Evolutionary conservation across 306 rosid genomes (phyloP).

Genomic region (Fragaria iinumae): DNA sequence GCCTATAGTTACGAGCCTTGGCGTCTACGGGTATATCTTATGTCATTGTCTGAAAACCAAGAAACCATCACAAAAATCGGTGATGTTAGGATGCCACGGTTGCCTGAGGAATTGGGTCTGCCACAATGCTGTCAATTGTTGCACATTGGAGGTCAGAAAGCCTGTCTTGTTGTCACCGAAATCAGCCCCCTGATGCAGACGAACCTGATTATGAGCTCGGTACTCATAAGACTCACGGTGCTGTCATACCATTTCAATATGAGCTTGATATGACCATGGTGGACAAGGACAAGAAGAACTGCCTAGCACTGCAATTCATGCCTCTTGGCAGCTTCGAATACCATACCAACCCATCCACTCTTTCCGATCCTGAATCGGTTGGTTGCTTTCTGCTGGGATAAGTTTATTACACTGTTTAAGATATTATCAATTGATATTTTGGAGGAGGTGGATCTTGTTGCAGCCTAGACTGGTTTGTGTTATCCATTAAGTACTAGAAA

Average conservation of each 20-base stretch:
- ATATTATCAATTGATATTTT: too few species aligned
- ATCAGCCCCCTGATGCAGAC: background rate
- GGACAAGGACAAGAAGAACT: background rate
- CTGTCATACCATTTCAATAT: background rate
- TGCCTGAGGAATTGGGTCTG: background rate
- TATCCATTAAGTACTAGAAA: too few species aligned
- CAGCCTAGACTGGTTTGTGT: too few species aligned
- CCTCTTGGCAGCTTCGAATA: background rate
- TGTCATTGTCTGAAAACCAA: too few species aligned
- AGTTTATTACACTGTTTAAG: too few species aligned
- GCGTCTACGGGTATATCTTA: too few species aligned
- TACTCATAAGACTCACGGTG: background rate
- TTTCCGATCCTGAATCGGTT: background rate
- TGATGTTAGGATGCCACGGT: background rate
- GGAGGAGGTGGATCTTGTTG: too few species aligned
- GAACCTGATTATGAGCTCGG: too few species aligned
- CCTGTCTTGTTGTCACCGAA: background rate
- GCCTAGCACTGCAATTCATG: background rate
- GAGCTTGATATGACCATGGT: background rate
- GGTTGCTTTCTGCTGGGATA: background rate
- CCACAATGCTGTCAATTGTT: background rate
- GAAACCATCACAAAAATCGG: background rate
- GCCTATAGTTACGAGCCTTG: background rate
- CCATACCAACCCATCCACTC: background rate
- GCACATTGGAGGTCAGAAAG: background rate